Conservation (phyloP, 768 basidiomycete species). For the Boletales sp. region DNA sequence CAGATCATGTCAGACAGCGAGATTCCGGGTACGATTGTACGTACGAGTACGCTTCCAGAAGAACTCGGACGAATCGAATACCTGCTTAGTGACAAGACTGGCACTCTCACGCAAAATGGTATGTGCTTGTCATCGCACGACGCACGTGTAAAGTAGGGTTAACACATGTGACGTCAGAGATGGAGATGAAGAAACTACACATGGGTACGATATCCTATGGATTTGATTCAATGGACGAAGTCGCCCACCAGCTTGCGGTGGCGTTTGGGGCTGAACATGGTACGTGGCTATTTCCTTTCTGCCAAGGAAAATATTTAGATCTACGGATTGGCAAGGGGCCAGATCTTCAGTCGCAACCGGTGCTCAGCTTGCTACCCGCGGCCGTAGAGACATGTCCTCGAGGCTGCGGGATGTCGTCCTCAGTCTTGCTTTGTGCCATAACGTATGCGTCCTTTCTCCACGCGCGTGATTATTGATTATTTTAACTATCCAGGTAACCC, state of each 20-base stretch:
- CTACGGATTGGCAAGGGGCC: conserved; percentile 32
- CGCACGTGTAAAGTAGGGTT: neutral
- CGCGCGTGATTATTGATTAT: neutral
- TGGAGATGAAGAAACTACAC: conserved; percentile 99
- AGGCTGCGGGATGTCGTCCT: conserved; percentile 89
- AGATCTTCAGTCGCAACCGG: conserved; percentile 66
- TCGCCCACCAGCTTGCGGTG: conserved; percentile 83
- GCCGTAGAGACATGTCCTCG: conserved; percentile 91
- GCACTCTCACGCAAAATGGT: conserved; percentile 97
- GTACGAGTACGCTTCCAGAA: conserved; percentile 96
- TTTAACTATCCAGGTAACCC: conserved; percentile 75
- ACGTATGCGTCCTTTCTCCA: conserved; percentile 48
- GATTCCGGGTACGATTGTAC: conserved; percentile 93
- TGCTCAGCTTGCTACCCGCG: conserved; percentile 77
- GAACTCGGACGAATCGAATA: conserved; percentile 96
- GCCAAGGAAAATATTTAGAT: neutral
- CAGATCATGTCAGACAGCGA: conserved; percentile 92
- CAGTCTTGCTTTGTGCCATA: conserved; percentile 93
- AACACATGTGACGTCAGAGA: conserved; percentile 52
- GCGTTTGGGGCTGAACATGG: conserved; percentile 75
- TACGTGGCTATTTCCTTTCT: conserved; percentile 16
- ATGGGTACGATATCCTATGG: conserved; percentile 99
- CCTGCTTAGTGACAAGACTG: conserved; percentile 95
- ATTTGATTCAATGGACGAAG: conserved; percentile 98
- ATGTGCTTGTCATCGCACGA: conserved; percentile 14